Base-by-base conservation (phyloP, 2,329 filamentous ascomycete species). In the Hypoxylon sp. region DNA sequence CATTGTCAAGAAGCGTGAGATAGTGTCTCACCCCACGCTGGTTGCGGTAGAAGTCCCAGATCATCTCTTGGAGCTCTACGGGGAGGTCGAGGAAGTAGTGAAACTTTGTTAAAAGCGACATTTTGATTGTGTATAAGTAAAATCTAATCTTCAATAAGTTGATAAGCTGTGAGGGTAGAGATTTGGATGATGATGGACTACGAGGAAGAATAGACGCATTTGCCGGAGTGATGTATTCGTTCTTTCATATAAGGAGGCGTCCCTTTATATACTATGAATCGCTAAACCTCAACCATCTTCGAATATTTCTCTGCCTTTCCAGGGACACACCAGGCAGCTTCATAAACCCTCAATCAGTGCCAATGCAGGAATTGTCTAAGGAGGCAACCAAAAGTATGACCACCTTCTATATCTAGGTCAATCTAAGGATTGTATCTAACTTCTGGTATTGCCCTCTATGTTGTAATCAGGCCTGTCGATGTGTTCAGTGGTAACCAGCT, bases 401-500 rank as follows among this genome's bases (percentile, higher is more conserved):
- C 5, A 9, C 7, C 7, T 21, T 34, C 9, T 37, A 37, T n/a
- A 41, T 19, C 16, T 41, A 41, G 37, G 16, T 19, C 19, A 39
- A n/a, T 16, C n/a, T 16, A 39, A 16, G 5, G 37, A 39, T 39
- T 39, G 29, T 37, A 19, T 16, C n/a, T 21, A 30, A 3, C 7
- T 12, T 27, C 27, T 47, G 6, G 5, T 25, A 27, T 9, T n/a
- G 25, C 2, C 12, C 14, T 16, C 5, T 21, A 30, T 25, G 5
- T 19, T 34, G 2, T 14, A 65, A 9, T 47, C 19, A 59, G 4
- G 48, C 50, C 16, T 61, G 16, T 71, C 65, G 6, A 73, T 34
- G 29, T 73, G 61, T 29, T 73, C 71, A 1, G 60, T 46, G 16
- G 50, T 30, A 16, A 51, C n/a, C 16, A 52, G 2, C 21, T 52